phyloP scores from a whole-genome alignment of 1,284 basidiomycete species.

The Trametes polyzona region DNA sequence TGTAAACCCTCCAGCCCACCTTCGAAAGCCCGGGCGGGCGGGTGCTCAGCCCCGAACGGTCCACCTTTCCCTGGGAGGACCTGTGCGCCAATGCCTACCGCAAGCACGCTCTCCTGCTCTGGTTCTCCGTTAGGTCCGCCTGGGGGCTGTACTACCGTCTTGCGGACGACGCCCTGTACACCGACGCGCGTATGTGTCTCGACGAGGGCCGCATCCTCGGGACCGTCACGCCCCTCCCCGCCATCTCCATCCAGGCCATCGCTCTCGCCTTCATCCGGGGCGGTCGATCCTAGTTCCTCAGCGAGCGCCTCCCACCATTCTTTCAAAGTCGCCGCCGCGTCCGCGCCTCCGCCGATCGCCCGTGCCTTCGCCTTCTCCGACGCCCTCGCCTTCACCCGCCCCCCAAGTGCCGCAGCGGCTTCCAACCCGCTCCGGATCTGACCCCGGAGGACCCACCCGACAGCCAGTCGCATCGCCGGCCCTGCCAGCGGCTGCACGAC shows the following conservation, averaged over 20 bases:
- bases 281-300: slow-evolving; percentile 25
- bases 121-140: slow-evolving; percentile 1
- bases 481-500: slow-evolving; percentile 50
- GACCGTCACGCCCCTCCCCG: background rate
- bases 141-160: slow-evolving; percentile 33
- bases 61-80: slow-evolving; percentile 49
- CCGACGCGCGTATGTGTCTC: slow-evolving; percentile 35
- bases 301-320: slow-evolving; percentile 41
- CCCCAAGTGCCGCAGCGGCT: slow-evolving; percentile 33
- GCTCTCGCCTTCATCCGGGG: slow-evolving; percentile 18
- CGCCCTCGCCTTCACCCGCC: slow-evolving; percentile 27
- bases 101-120: slow-evolving; percentile 39
- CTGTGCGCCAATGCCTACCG: slow-evolving; percentile 50
- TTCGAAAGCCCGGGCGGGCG: slow-evolving; percentile 7
- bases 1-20: background rate
- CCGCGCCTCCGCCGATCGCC: slow-evolving; percentile 7
- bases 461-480: slow-evolving; percentile 37
- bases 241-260: slow-evolving; percentile 15
- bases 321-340: slow-evolving; percentile 19
- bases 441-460: slow-evolving; percentile 34
- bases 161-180: slow-evolving; percentile 44
- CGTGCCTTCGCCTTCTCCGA: slow-evolving; percentile 9
- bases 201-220: slow-evolving; percentile 10
- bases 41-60: slow-evolving; percentile 36
- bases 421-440: slow-evolving; percentile 40